These are phyloP conservation scores for Chamaenerion angustifolium DNA, from an alignment of 345 rosid species.

Conservation along the genomic window DNA sequence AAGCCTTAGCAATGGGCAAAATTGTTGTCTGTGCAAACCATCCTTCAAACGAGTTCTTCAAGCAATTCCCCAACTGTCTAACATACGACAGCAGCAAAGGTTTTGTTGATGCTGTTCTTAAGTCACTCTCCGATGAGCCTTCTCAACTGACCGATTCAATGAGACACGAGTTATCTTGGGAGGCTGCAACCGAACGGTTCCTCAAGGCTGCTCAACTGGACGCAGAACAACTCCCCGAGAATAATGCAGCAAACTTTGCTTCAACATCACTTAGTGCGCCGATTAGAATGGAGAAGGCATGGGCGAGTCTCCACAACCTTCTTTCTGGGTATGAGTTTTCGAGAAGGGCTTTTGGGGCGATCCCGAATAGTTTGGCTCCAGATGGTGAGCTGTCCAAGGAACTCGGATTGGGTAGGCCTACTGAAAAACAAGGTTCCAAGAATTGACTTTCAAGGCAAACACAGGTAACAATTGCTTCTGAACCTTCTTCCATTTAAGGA, in stretches of 20 bases:
- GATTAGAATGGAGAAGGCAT: conserved; percentile 47
- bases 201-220: conserved; percentile 37
- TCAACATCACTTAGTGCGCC: conserved; percentile 25
- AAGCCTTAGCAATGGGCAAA: conserved; percentile 97
- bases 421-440: conserved; percentile 5
- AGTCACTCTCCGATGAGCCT: conserved; percentile 65
- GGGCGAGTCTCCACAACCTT: conserved; percentile 53
- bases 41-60: conserved; percentile 41
- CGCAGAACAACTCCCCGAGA: neutral
- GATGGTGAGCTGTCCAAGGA: conserved; percentile 67
- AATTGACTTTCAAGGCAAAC: neutral
- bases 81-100: conserved; percentile 35
- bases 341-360: conserved; percentile 72
- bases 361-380: conserved; percentile 66
- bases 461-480: no score
- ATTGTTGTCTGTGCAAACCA: conserved; percentile 50
- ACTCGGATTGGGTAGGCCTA: conserved; percentile 41
- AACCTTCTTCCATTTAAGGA: no score
- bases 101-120: conserved; percentile 36
- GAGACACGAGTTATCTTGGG: conserved; percentile 73
- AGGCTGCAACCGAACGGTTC: conserved; percentile 78
- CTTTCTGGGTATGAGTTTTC: conserved; percentile 66
- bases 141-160: conserved; percentile 44
- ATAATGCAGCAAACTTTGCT: conserved; percentile 1
- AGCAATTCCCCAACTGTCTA: conserved; percentile 75